Evolutionary conservation across 129 eudicot species (phyloP), one percentile per base, ranked within the genome.

Genomic region (Flaveria sonorensis): DNA sequence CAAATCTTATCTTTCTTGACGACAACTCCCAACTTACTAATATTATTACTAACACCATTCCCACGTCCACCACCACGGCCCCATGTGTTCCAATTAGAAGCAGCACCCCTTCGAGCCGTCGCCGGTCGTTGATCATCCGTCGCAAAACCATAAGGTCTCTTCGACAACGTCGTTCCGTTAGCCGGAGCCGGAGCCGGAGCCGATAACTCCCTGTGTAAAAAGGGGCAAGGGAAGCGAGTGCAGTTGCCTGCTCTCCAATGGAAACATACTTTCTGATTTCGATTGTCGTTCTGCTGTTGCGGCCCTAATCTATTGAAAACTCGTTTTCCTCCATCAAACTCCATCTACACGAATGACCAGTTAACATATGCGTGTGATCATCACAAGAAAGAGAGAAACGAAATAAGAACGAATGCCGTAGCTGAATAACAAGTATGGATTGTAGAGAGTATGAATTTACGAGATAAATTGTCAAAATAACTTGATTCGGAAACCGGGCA

Each of bases 1-100:
- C 97, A 92, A 30, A 89, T 23, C 72, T 70, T 92, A 23, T 92
- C 92, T 65, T 81, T 89, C 86, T 75, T 88, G 7, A 76, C 76
- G 26, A 81, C 86, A 12, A 48, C 71, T 7, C 46, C 45, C 43
- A 51, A 47, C 28, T 61, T 68, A 36, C 39, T 45, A 46, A 12
- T 75, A 20, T 21, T 36, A 36, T 36, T 79, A 51, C 51, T 36
- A 15, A 50, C 20, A 26, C 14, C 70, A 32, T 73, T 80, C 3
- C 76, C 83, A 14, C 75, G 73, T 10, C 82, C 59, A 45, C 86
- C 87, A 23, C 57, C 77, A 0, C 91, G 75, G 14, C 91, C 90
- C 96, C 90, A 87, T 2, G 87, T 79, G 10, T 60, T 75, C 3
- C 64, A 23, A 75, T n/a, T 75, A 64, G 71, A 81, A 73, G 79